Percentiles rank a stretch among this genome's conserved stretches.
Conservation (phyloP, 129 eudicot genomes). For the Chrysanthemum lavandulifolium region DNA sequence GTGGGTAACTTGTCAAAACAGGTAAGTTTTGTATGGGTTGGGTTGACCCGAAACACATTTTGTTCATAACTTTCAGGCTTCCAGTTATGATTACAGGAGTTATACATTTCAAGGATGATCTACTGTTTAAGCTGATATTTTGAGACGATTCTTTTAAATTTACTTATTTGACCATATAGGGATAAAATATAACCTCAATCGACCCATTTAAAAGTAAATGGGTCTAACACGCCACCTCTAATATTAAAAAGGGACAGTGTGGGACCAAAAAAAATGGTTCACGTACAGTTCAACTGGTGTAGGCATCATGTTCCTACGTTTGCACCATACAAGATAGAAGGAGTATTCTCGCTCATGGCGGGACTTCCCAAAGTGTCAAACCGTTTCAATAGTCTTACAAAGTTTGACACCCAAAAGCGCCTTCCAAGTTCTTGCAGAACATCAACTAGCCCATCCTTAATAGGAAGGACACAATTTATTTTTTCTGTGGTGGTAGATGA, state of each 20-base stretch:
- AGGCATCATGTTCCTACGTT: conserved; percentile 95
- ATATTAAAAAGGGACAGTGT: conserved; percentile 50
- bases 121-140: not conserved
- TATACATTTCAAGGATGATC: not conserved
- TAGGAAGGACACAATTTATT: conserved; percentile 63
- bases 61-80: not conserved
- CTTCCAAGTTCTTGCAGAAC: conserved; percentile 84
- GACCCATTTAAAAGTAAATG: not conserved
- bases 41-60: not conserved
- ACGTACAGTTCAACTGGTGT: conserved; percentile 87
- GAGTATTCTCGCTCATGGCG: conserved; percentile 75
- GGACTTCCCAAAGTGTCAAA: conserved; percentile 77
- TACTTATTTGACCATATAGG: not conserved
- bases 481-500: too few relatives aligned
- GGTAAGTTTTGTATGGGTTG: not conserved
- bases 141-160: not conserved
- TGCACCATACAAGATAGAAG: conserved; percentile 91
- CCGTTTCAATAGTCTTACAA: conserved; percentile 82
- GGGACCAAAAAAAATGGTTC: conserved; percentile 98
- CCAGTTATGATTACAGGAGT: not conserved
- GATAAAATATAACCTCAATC: conserved; percentile 9
- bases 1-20: not conserved
- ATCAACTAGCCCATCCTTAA: conserved; percentile 82
- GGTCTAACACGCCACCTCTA: not conserved
- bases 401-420: conserved; percentile 92